These are phyloP conservation scores for Anthostomella pinea DNA, from an alignment of 2,329 filamentous ascomycete genomes.

Conservation along the genomic window DNA sequence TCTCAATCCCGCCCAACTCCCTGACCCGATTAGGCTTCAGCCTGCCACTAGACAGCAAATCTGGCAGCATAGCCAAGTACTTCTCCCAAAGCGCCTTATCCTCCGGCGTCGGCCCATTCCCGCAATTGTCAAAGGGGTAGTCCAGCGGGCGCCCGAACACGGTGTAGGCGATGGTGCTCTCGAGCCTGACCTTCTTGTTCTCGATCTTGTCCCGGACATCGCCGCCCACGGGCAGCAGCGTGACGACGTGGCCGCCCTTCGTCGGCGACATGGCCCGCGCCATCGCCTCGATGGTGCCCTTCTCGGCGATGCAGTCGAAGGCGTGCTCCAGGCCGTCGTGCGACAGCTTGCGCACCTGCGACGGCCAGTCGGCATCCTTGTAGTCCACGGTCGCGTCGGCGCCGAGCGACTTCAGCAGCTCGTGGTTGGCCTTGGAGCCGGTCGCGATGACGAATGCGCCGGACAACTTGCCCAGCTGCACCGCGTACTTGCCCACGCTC, in stretches of 20 bases:
- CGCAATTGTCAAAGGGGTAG: conserved; percentile 27
- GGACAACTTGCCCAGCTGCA: conserved; percentile 28
- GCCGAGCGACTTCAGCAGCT: conserved; percentile 22
- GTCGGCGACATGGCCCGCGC: conserved; percentile 27
- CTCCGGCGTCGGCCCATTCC: conserved; percentile 24
- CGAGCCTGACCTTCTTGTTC: conserved; percentile 27
- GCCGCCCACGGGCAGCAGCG: conserved; percentile 23
- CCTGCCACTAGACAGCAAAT: conserved; percentile 24
- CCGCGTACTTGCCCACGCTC: conserved; percentile 27
- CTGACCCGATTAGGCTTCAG: conserved; percentile 29
- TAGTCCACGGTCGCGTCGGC: conserved; percentile 30
- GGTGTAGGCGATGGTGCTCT: conserved; percentile 32
- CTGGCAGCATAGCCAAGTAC: conserved; percentile 29
- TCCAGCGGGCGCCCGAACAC: conserved; percentile 28
- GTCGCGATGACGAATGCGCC: conserved; percentile 28
- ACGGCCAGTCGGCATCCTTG: conserved; percentile 45
- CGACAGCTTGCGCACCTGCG: conserved; percentile 61
- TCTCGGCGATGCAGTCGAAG: conserved; percentile 29
- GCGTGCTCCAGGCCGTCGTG: conserved; percentile 48
- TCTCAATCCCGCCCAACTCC: conserved; percentile 29
- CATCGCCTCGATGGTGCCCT: conserved; percentile 21
- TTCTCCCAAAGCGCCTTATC: conserved; percentile 34
- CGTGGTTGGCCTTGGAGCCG: conserved; percentile 25
- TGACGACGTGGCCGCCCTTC: conserved; percentile 28
- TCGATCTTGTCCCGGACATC: conserved; percentile 15